phyloP scores from a whole-genome alignment of 2,329 filamentous ascomycete species.

The Aspergillus candidus region DNA sequence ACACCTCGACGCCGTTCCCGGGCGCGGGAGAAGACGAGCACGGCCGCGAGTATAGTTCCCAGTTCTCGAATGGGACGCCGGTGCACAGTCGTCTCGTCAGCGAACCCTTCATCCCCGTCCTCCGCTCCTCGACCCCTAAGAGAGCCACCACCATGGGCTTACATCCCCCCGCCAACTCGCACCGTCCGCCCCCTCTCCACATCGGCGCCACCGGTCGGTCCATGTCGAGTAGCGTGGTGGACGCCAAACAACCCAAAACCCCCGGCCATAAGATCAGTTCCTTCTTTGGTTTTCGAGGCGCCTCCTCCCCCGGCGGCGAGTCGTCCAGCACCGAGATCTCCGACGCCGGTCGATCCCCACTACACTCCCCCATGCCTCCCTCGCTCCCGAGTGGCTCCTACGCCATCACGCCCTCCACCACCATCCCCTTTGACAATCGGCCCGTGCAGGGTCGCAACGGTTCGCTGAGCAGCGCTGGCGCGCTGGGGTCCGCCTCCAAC shows the following conservation, averaged over 20 bases:
- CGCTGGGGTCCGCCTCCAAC: slow-evolving; percentile 42
- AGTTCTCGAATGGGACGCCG: slow-evolving; percentile 34
- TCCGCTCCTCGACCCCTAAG: slow-evolving; percentile 59
- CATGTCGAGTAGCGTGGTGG: slow-evolving; percentile 25
- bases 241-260: slow-evolving; percentile 43
- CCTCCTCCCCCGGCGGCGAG: slow-evolving; percentile 50
- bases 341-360: slow-evolving; percentile 53
- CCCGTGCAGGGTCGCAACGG: slow-evolving; percentile 39
- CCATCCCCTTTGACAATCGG: slow-evolving; percentile 46
- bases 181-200: slow-evolving; percentile 38
- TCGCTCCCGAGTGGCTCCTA: slow-evolving; percentile 29
- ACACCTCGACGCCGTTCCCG: slow-evolving; percentile 23
- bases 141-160: slow-evolving; percentile 41
- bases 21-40: slow-evolving; percentile 24
- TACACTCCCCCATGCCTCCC: slow-evolving; percentile 48
- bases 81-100: slow-evolving; percentile 38
- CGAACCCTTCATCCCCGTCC: slow-evolving; percentile 51
- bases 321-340: slow-evolving; percentile 60
- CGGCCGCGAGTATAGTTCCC: slow-evolving; percentile 20
- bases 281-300: slow-evolving; percentile 62
- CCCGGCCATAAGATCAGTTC: slow-evolving; percentile 55
- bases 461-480: slow-evolving; percentile 41
- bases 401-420: slow-evolving; percentile 36
- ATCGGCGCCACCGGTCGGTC: slow-evolving; percentile 36
- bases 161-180: slow-evolving; percentile 31